Conservation (phyloP, 2,329 filamentous ascomycete species). For the Teratosphaeria zuluensis region DNA sequence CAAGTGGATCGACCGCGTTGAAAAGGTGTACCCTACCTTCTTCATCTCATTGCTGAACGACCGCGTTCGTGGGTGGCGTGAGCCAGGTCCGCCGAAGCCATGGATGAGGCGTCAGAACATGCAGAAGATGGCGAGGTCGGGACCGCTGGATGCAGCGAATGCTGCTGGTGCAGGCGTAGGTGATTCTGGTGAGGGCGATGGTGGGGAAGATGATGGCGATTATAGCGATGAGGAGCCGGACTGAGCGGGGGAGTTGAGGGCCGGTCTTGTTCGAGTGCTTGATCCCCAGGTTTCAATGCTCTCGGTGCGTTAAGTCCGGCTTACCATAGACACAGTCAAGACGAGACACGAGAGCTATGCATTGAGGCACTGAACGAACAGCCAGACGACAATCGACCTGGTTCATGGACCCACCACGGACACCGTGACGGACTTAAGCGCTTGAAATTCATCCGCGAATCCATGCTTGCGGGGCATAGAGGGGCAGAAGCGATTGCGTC, state of each 20-base stretch:
- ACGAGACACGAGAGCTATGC: too few relatives aligned
- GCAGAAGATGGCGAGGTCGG: conserved; percentile 4
- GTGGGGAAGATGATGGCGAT: not conserved
- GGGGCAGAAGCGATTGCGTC: not conserved
- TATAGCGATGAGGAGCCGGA: not conserved
- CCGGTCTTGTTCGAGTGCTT: not conserved
- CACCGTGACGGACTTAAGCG: not conserved
- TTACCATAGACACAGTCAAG: too few relatives aligned
- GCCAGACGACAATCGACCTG: not conserved
- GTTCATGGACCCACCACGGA: not conserved
- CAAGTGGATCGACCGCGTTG: conserved; percentile 29
- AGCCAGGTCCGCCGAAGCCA: conserved; percentile 17
- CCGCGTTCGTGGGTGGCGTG: conserved; percentile 24
- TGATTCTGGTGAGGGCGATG: not conserved
- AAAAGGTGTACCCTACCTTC: conserved; percentile 33
- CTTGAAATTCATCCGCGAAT: not conserved
- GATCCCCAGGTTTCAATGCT: not conserved
- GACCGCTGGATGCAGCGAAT: not conserved
- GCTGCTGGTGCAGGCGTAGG: not conserved
- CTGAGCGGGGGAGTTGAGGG: not conserved
- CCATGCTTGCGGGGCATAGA: not conserved
- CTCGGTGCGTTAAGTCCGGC: not conserved
- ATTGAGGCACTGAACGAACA: not conserved
- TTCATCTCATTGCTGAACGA: conserved; percentile 37
- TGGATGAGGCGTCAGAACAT: conserved; percentile 16